Conservation (phyloP, 169 alveolate species). For the Plasmodium cynomolgi region DNA sequence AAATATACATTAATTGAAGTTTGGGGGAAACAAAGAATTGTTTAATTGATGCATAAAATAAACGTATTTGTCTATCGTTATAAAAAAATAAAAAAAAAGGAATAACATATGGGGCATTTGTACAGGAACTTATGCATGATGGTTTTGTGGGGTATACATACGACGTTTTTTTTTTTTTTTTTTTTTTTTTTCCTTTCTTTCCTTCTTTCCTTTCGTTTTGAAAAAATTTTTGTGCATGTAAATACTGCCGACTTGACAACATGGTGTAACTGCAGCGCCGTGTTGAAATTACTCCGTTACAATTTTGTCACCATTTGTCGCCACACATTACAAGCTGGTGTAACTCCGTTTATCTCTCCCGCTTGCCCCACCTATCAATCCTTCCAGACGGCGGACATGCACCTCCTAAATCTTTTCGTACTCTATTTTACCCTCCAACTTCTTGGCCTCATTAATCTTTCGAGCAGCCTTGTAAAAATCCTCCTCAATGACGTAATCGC, state of each 20-base stretch:
- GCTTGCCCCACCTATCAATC: background rate
- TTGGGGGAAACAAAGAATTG: conserved; percentile 11
- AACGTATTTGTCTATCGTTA: background rate
- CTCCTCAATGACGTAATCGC: conserved; percentile 98
- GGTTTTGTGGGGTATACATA: background rate
- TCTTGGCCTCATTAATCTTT: conserved; percentile 96
- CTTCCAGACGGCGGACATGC: background rate
- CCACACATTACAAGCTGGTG: background rate
- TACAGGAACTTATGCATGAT: background rate
- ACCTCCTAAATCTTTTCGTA: conserved; percentile 88
- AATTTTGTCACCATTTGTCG: background rate
- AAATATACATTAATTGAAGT: background rate
- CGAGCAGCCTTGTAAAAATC: conserved; percentile 98
- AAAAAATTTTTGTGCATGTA: background rate
- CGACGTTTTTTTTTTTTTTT: background rate
- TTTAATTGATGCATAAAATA: conserved; percentile 26
- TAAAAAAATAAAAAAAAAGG: conserved; percentile 1
- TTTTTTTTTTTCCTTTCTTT: background rate
- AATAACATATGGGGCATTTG: background rate
- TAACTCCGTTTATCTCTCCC: background rate
- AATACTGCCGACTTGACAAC: background rate
- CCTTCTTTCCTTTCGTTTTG: background rate
- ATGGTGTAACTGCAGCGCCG: background rate
- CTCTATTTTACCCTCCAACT: conserved; percentile 96
- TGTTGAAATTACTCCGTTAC: background rate